Evolutionary conservation across 2,329 filamentous ascomycete species (phyloP), one percentile per base, ranked within the genome.

Genomic region (Pseudogymnoascus sp.): DNA sequence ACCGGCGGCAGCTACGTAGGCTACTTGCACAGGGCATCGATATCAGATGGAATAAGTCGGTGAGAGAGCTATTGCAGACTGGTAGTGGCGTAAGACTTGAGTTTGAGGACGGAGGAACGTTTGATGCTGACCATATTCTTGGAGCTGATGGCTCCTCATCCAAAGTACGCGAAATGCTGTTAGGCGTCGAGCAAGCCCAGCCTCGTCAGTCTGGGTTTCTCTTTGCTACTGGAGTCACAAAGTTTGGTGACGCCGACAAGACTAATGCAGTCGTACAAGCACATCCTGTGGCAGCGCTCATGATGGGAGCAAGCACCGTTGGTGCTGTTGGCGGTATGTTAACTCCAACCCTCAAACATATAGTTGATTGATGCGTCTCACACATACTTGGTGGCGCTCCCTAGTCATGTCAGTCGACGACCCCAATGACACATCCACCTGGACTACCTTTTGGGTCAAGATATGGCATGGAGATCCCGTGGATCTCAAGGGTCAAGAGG

Each of bases 381-480:
- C 53, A 36, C 11, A 25, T 31, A n/a, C 21, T 42, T 7, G 8
- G 28, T 23, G 16, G 25, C 38, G 23, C 25, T 18, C 38, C 37
- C 16, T 18, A 72, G 70, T 72, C 2, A 65, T 72, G 61, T 66
- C 70, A 9, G 71, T 67, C 2, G 62, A 69, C 2, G 63, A 71
- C 18, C 66, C 71, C 1, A 59, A 67, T 14, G 68, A 75, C 21
- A 59, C 65, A 37, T 64, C 68, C 6, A 63, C 65, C 2, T 77
- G 74, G 74, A 72, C 72, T n/a, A 71, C 68, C 0, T 73, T 73
- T 36, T 76, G 74, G 74, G 65, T 72, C 63, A 75, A 75, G 64
- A 69, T 77, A 61, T 77, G 74, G 74, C 66, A 65, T 3, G 71
- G 70, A 18, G 66, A 70, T 7, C 37, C 65, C 1, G 62, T 69